These are phyloP conservation scores for Pneumocystis carinii DNA, from an alignment of 1,139 yeast species.

Conservation along the genomic window DNA sequence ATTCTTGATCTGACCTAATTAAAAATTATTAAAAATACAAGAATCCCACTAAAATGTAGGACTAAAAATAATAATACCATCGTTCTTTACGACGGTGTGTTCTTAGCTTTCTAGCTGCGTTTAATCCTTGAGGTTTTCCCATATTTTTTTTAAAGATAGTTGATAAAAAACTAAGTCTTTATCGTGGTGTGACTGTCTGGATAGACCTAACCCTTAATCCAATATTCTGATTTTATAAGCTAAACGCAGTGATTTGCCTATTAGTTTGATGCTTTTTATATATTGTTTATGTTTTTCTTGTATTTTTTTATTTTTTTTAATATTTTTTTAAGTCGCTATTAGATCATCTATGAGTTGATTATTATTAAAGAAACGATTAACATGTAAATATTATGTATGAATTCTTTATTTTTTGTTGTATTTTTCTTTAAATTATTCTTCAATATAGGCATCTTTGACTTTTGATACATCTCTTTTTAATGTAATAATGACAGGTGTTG, in stretches of 20 bases:
- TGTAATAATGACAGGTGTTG: not conserved
- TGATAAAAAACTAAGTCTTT: not conserved
- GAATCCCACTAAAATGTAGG: not conserved
- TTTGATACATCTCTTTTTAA: not conserved
- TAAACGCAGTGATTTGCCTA: no score
- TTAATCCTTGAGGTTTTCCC: conserved; percentile 58
- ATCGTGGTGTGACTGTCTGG: not conserved
- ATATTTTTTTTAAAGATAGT: not conserved
- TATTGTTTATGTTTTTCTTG: no score
- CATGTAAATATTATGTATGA: no score
- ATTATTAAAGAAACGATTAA: no score
- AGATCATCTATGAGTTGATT: no score
- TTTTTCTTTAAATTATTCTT: not conserved
- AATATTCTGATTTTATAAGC: no score
- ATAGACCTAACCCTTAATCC: not conserved
- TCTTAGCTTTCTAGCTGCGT: conserved; percentile 99
- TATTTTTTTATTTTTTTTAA: no score
- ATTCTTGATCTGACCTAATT: conserved; percentile 91
- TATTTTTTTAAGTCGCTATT: no score
- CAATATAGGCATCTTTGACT: not conserved
- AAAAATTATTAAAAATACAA: conserved; percentile 35
- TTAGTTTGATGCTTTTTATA: no score
- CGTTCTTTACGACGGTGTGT: conserved; percentile 97
- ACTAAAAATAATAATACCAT: conserved; percentile 19
- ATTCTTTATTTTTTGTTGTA: no score